Percentiles rank a stretch among this genome's conserved stretches.
Evolutionary conservation across 2,329 filamentous ascomycete genomes (phyloP).

Genomic region (Alternaria hordeiaustralica): DNA sequence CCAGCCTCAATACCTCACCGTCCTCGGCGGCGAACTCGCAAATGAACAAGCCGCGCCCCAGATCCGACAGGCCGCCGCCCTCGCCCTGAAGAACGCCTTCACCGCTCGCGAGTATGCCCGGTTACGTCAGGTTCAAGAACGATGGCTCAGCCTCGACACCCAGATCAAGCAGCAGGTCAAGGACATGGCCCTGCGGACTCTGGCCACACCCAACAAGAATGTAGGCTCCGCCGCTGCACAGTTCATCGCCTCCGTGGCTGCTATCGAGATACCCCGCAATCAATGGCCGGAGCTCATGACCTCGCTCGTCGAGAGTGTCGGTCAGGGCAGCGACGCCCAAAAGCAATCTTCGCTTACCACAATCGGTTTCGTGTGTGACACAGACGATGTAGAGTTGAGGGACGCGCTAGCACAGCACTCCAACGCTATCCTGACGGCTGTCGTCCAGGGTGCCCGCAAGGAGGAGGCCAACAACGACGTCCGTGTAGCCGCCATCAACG

Average conservation of each 20-base stretch:
- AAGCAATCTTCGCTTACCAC: constrained; percentile 94
- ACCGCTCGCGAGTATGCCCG: constrained; percentile 87
- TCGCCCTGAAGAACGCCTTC: constrained; percentile 98
- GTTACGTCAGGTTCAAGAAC: constrained; percentile 86
- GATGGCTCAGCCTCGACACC: constrained; percentile 86
- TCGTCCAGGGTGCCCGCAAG: constrained; percentile 95
- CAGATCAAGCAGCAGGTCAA: constrained; percentile 89
- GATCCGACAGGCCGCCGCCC: constrained; percentile 91
- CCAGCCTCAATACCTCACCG: constrained; percentile 81
- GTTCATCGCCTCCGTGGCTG: constrained; percentile 92
- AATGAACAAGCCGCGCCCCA: constrained; percentile 83
- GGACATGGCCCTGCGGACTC: constrained; percentile 85
- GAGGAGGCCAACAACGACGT: constrained; percentile 93
- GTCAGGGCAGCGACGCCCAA: constrained; percentile 81
- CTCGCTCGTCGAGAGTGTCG: constrained; percentile 89
- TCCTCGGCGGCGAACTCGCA: constrained; percentile 90
- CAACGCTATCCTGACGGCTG: constrained; percentile 96
- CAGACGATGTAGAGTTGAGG: constrained; percentile 85
- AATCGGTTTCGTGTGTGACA: constrained; percentile 99
- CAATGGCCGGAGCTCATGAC: constrained; percentile 95
- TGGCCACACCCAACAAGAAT: constrained; percentile 78
- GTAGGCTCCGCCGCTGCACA: constrained; percentile 91
- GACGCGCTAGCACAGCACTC: constrained; percentile 83
- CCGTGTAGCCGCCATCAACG: constrained; percentile 88
- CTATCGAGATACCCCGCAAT: constrained; percentile 89